Conservation (phyloP, 129 eudicot species). For the Flaveria sonorensis region DNA sequence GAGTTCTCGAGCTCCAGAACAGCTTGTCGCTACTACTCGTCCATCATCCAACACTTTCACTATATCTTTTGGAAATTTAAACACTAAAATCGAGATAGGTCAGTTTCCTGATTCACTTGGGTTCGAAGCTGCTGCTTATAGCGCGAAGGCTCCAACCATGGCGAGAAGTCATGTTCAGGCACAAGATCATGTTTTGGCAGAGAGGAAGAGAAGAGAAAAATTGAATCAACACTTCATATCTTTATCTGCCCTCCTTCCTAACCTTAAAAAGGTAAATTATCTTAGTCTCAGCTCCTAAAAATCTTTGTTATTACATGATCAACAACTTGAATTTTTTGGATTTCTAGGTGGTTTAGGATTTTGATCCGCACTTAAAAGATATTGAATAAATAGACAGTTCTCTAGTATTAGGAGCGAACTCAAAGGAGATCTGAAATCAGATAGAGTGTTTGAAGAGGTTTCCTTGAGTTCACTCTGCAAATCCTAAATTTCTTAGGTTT, state of each 20-base stretch:
- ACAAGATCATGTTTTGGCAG: conserved; percentile 43
- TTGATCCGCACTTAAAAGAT: too few species aligned
- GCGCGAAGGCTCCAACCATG: background rate
- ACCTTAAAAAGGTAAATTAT: conserved; percentile 35
- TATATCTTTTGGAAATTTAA: conserved; percentile 31
- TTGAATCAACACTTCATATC: conserved; percentile 34
- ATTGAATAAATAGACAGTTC: too few species aligned
- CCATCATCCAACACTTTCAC: conserved; percentile 36
- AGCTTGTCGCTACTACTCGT: background rate
- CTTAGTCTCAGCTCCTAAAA: background rate
- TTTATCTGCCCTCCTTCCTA: conserved; percentile 37
- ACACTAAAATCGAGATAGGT: conserved; percentile 2
- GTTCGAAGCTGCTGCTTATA: background rate
- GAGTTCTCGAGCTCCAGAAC: conserved; percentile 6
- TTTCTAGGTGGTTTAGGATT: too few species aligned
- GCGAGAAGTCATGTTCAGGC: conserved; percentile 22
- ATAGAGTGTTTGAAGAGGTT: too few species aligned
- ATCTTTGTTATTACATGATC: background rate
- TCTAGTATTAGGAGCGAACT: too few species aligned
- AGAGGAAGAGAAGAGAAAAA: conserved; percentile 39
- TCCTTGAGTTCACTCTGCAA: too few species aligned
- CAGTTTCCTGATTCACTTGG: background rate
- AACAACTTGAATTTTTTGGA: too few species aligned
- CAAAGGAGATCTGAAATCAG: too few species aligned
- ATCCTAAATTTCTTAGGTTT: too few species aligned